A percentile compares a stretch with the other conserved stretches of the same genome.
These are phyloP conservation scores for Aeschynomene evenia DNA, from an alignment of 306 rosid genomes.

Conservation along the genomic window DNA sequence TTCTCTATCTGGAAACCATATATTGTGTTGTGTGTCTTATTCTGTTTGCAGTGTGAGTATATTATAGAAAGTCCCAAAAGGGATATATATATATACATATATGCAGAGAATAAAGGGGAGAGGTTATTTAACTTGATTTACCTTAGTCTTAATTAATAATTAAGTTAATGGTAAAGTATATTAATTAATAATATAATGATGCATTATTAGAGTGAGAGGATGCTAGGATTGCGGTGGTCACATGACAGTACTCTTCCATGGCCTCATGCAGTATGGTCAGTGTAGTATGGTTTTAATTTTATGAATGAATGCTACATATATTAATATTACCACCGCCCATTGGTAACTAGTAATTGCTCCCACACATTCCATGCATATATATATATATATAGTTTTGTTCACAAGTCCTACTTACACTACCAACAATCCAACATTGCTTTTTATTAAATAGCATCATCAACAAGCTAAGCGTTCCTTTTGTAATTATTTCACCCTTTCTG, in stretches of 20 bases:
- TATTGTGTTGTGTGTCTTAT: slow-evolving; percentile 3
- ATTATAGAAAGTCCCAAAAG: slow-evolving; percentile 26
- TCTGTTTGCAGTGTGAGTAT: neutral
- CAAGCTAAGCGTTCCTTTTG: neutral
- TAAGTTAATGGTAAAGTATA: neutral
- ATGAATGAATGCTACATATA: slow-evolving; percentile 23
- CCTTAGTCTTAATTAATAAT: neutral
- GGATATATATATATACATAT: too few species aligned
- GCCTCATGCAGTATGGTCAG: slow-evolving; percentile 37
- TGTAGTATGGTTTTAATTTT: slow-evolving; percentile 20
- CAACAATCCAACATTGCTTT: neutral
- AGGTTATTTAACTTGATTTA: neutral
- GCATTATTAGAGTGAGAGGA: slow-evolving; percentile 42
- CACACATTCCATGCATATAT: neutral
- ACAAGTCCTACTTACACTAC: slow-evolving; percentile 14
- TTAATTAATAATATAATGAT: neutral
- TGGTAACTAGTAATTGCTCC: slow-evolving; percentile 2
- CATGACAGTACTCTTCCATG: slow-evolving; percentile 42
- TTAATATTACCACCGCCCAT: slow-evolving; percentile 32
- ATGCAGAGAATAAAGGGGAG: slow-evolving; percentile 38
- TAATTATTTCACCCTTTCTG: neutral
- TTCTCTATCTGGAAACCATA: slow-evolving; percentile 13
- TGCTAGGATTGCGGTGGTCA: slow-evolving; percentile 68
- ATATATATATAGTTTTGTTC: neutral
- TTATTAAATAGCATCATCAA: neutral